Evolutionary conservation across 108 stramenopile species (phyloP).

Genomic region (Stephanodiscus minutulus): DNA sequence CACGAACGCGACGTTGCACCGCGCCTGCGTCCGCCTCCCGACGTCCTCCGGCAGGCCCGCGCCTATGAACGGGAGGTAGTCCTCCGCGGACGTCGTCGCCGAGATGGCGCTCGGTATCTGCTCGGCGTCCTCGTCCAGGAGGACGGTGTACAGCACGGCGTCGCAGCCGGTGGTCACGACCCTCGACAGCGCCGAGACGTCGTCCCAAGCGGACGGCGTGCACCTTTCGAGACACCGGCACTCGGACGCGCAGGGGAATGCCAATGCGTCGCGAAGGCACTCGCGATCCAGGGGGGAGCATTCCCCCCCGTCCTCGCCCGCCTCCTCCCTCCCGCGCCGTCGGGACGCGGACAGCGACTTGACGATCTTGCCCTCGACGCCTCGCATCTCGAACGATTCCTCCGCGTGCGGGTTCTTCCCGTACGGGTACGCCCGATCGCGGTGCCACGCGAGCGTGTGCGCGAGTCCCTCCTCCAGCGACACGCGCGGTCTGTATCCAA

Average conservation of each 20-base stretch:
- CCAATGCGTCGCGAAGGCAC: conserved; percentile 73
- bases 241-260: conserved; percentile 85
- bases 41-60: conserved; percentile 43
- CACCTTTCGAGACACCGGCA: conserved; percentile 70
- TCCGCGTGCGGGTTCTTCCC: conserved; percentile 37
- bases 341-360: conserved; percentile 15
- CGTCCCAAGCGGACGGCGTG: conserved; percentile 69
- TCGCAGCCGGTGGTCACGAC: conserved; percentile 62
- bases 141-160: conserved; percentile 76
- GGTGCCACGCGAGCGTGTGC: conserved; percentile 74
- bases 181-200: conserved; percentile 54
- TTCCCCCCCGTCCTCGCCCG: conserved; percentile 41
- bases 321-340: conserved; percentile 13
- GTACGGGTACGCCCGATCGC: conserved; percentile 73
- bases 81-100: conserved; percentile 34
- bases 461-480: conserved; percentile 62
- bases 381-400: conserved; percentile 19
- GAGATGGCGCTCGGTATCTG: conserved; percentile 64
- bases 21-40: conserved; percentile 21
- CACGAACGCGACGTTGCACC: conserved; percentile 82
- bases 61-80: conserved; percentile 54
- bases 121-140: conserved; percentile 56
- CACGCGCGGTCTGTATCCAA: conserved; percentile 70
- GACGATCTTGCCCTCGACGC: conserved; percentile 16
- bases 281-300: conserved; percentile 72